Evolutionary conservation across 2,329 filamentous ascomycete species (phyloP).

Genomic region (Cladorrhinum sp.): DNA sequence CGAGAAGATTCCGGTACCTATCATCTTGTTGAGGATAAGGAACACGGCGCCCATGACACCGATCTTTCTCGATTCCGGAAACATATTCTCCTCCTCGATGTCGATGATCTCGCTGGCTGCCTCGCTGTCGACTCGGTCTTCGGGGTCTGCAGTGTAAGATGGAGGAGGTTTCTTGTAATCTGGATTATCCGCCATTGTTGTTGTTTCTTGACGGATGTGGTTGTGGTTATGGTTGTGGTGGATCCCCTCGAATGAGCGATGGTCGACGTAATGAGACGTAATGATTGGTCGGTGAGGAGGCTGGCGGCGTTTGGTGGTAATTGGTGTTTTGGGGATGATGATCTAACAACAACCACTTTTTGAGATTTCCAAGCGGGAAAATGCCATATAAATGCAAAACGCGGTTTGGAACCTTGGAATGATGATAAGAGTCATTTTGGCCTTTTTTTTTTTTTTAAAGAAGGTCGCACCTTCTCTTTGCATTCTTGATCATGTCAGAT

Average conservation of each 20-base stretch:
- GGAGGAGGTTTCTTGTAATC: constrained; percentile 1
- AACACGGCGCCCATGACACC: constrained; percentile 52
- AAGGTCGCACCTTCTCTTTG: not conserved
- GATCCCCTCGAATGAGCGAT: not conserved
- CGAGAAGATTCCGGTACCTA: constrained; percentile 57
- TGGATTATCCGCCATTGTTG: not conserved
- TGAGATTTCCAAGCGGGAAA: not conserved
- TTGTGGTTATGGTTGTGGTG: too few species aligned
- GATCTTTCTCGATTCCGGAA: constrained; percentile 39
- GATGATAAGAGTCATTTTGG: not conserved
- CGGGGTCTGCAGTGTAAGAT: not conserved
- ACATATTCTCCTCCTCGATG: too few species aligned
- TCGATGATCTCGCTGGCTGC: constrained; percentile 4
- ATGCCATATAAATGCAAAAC: not conserved
- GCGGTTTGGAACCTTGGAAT: not conserved
- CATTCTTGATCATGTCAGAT: not conserved
- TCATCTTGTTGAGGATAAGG: constrained; percentile 57
- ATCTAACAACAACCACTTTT: not conserved
- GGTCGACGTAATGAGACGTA: too few species aligned
- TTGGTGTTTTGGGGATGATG: not conserved
- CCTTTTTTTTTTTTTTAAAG: not conserved
- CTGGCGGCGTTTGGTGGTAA: not conserved
- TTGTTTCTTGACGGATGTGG: too few species aligned
- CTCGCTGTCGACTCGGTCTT: constrained; percentile 9
- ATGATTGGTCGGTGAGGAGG: too few species aligned